A percentile compares a stretch with the other conserved stretches of the same genome.
These are phyloP conservation scores for Helianthus annuus DNA, from an alignment of 129 eudicot genomes.

Conservation along the genomic window HanXRQr2.0-SUNRISE NC_035445.2:162017573-162018072, in stretches of 20 bases:
- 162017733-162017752: not conserved
- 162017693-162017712: not conserved
- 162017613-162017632: not conserved
- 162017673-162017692: too few relatives aligned
- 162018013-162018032: not conserved
- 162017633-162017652: not conserved
- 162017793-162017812: slow-evolving; percentile 47
- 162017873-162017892: slow-evolving; percentile 71
- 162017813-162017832: slow-evolving; percentile 88
- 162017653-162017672: not conserved
- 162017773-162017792: slow-evolving; percentile 12
- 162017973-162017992: not conserved
- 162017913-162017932: slow-evolving; percentile 48
- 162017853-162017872: slow-evolving; percentile 90
- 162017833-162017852: slow-evolving; percentile 88
- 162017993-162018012: not conserved
- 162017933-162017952: slow-evolving; percentile 65
- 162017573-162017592: slow-evolving; percentile 62
- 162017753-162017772: slow-evolving; percentile 3
- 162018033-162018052: slow-evolving; percentile 17
- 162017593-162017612: not conserved
- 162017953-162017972: slow-evolving; percentile 63
- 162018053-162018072: not conserved
- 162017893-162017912: slow-evolving; percentile 51
- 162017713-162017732: not conserved